Conservation (phyloP, 225 moss, liverwort and hornwort species). For the Sphagnum tenellum region DNA sequence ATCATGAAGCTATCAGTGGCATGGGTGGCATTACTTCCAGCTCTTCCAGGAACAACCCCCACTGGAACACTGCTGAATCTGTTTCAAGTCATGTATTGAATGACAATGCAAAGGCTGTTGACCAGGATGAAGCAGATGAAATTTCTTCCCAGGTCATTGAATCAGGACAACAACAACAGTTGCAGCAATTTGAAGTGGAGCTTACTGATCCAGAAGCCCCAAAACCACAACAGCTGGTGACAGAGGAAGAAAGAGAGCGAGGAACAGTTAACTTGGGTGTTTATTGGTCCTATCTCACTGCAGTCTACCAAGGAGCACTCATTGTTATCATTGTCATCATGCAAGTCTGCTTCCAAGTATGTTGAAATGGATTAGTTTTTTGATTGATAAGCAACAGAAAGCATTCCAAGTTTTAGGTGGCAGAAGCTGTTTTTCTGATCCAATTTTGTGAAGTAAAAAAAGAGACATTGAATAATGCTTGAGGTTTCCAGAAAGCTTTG, state of each 20-base stretch:
- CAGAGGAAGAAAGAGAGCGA: slow-evolving; percentile 24
- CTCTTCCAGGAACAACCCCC: slow-evolving; percentile 7
- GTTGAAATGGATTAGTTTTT: too few species aligned
- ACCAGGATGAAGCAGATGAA: too few species aligned
- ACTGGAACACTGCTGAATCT: background rate
- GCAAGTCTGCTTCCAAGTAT: slow-evolving; percentile 20
- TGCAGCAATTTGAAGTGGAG: slow-evolving; percentile 8
- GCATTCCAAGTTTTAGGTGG: too few species aligned
- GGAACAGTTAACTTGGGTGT: slow-evolving; percentile 13
- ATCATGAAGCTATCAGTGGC: slow-evolving; percentile 23
- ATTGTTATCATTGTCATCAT: slow-evolving; percentile 26
- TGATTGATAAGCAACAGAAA: too few species aligned
- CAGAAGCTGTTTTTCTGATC: too few species aligned
- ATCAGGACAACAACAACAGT: background rate
- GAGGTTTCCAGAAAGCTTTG: too few species aligned
- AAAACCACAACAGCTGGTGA: slow-evolving; percentile 19
- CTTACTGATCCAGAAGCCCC: slow-evolving; percentile 6
- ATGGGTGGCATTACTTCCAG: slow-evolving; percentile 11
- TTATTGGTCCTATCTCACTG: slow-evolving; percentile 26
- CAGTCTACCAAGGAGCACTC: slow-evolving; percentile 28
- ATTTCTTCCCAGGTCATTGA: too few species aligned
- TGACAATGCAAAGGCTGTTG: too few species aligned
- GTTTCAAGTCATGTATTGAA: too few species aligned
- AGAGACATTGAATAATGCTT: too few species aligned
- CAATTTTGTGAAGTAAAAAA: too few species aligned